Percentiles rank a stretch among this genome's conserved stretches.
phyloP scores from a whole-genome alignment of 805 yeast genomes.

The Komagataella kurtzmanii region DNA sequence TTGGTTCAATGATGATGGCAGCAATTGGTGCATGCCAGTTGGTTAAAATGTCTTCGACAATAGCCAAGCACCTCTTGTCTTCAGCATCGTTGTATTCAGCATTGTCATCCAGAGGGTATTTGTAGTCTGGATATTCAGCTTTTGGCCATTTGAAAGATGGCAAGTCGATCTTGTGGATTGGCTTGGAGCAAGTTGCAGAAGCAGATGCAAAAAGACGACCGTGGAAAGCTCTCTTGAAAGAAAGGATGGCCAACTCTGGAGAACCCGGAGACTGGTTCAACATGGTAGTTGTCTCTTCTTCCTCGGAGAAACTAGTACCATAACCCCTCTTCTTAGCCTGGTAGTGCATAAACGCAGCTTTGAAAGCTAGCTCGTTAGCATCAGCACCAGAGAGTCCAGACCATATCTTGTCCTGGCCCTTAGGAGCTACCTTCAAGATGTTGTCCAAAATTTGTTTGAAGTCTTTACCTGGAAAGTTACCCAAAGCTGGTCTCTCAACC shows the following conservation, averaged over 20 bases:
- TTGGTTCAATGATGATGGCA: slow-evolving; percentile 43
- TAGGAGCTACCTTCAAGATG: slow-evolving; percentile 50
- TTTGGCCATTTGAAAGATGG: slow-evolving; percentile 51
- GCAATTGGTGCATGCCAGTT: slow-evolving; percentile 31
- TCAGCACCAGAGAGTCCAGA: slow-evolving; percentile 56
- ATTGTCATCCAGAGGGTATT: slow-evolving; percentile 69
- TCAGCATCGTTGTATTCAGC: slow-evolving; percentile 35
- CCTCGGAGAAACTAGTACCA: slow-evolving; percentile 25
- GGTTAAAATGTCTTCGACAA: slow-evolving; percentile 24
- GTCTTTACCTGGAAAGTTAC: slow-evolving; percentile 49
- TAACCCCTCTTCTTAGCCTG: slow-evolving; percentile 38
- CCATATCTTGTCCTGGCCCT: slow-evolving; percentile 46
- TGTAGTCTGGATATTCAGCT: slow-evolving; percentile 61
- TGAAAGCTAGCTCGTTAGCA: slow-evolving; percentile 60
- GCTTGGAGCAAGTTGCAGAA: slow-evolving; percentile 42
- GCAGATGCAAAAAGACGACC: slow-evolving; percentile 44
- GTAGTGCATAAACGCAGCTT: slow-evolving; percentile 58
- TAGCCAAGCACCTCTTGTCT: slow-evolving; percentile 32
- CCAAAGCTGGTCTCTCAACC: slow-evolving; percentile 57
- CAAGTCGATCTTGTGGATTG: slow-evolving; percentile 42
- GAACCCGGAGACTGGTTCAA: slow-evolving; percentile 36
- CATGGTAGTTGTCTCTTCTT: slow-evolving; percentile 35
- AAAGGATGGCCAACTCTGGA: slow-evolving; percentile 37
- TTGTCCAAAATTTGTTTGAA: slow-evolving; percentile 33
- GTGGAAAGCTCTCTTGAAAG: slow-evolving; percentile 42